These are phyloP conservation scores for Ceratocystis harringtonii DNA, from an alignment of 2,329 filamentous ascomycete species.

Conservation along the genomic window DNA sequence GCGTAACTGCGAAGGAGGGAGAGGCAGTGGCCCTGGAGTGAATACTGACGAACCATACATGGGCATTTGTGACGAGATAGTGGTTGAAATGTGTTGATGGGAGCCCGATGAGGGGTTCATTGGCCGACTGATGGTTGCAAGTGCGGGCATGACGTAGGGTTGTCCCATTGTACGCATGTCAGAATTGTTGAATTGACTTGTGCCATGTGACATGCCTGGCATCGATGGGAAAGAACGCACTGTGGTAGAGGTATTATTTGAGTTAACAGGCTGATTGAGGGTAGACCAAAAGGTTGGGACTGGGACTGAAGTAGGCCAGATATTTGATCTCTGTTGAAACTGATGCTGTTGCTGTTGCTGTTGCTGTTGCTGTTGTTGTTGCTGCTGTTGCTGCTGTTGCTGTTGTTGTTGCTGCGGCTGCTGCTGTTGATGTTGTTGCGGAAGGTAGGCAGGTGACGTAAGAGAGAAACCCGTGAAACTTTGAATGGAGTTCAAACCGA, in stretches of 20 bases:
- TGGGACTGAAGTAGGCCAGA: background rate
- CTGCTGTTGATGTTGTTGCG: background rate
- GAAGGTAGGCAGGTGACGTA: background rate
- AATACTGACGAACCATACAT: background rate
- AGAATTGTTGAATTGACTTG: conserved; percentile 3
- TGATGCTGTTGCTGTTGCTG: background rate
- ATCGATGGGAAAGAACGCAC: background rate
- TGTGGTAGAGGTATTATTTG: background rate
- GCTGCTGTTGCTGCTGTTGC: background rate
- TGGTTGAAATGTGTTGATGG: background rate
- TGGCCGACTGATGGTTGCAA: background rate
- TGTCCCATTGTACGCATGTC: background rate
- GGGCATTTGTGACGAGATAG: background rate
- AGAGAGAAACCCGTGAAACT: background rate
- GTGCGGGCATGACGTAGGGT: background rate
- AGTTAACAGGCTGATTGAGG: background rate
- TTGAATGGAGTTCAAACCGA: background rate
- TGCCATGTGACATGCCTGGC: background rate
- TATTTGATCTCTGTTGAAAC: background rate
- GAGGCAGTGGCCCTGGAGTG: background rate
- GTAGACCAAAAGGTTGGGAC: background rate
- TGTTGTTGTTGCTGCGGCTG: background rate
- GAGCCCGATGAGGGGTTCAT: background rate
- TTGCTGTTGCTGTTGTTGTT: background rate
- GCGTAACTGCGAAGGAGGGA: background rate